Conservation (phyloP, 345 rosid species). For the Eucalyptus cloeziana region DNA sequence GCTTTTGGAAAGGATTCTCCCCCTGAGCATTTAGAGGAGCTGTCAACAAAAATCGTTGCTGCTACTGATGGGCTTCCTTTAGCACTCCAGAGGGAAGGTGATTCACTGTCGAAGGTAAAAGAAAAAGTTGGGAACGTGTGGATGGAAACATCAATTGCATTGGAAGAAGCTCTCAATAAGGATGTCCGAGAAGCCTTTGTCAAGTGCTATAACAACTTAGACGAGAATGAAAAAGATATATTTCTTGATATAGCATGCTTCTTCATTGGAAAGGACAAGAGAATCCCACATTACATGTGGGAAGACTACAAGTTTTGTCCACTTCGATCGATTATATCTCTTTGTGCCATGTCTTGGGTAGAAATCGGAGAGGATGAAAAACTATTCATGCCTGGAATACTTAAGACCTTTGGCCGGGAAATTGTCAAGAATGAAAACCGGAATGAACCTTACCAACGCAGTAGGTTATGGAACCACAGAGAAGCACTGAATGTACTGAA, state of each 20-base stretch:
- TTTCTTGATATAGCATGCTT: not conserved
- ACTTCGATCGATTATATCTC: too few species aligned
- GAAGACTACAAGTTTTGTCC: accelerated
- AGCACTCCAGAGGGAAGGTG: not conserved
- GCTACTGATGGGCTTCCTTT: slow-evolving; percentile 1
- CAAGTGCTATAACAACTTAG: not conserved
- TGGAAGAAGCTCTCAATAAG: not conserved
- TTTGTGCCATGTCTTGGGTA: too few species aligned
- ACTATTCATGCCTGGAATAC: too few species aligned
- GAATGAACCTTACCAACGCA: too few species aligned
- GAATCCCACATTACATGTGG: not conserved
- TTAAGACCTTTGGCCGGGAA: too few species aligned
- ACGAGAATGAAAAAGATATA: not conserved
- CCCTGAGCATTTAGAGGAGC: not conserved
- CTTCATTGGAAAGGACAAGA: not conserved
- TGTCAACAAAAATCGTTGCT: not conserved
- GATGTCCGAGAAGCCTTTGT: not conserved
- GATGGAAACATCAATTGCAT: not conserved
- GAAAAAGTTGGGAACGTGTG: not conserved
- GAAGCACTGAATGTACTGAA: too few species aligned
- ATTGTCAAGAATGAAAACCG: too few species aligned
- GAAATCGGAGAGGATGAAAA: too few species aligned
- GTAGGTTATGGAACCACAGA: too few species aligned
- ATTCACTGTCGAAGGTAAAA: too few species aligned
- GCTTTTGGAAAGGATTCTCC: not conserved